These are phyloP conservation scores for Bisporella sp. DNA, from an alignment of 2,329 filamentous ascomycete species.

Conservation along the genomic window DNA sequence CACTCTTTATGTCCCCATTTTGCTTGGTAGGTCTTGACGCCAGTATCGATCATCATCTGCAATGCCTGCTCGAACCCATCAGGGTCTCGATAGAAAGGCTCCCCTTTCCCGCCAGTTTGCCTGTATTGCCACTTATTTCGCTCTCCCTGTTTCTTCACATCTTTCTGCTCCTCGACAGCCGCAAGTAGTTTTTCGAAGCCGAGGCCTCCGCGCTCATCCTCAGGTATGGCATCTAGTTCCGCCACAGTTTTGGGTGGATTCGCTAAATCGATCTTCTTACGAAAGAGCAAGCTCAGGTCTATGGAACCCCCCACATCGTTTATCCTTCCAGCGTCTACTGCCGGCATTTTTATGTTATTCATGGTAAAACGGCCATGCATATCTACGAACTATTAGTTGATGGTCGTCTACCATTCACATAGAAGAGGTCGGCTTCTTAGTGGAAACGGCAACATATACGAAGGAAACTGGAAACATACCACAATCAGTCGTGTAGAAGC, in stretches of 20 bases:
- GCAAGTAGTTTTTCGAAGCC: constrained; percentile 18
- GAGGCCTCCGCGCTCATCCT: constrained; percentile 14
- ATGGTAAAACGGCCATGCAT: constrained; percentile 40
- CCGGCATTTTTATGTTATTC: constrained; percentile 34
- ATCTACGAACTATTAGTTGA: background rate
- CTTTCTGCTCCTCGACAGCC: constrained; percentile 21
- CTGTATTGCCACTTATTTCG: constrained; percentile 47
- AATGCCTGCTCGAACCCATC: constrained; percentile 38
- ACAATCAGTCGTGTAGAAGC: constrained; percentile 49
- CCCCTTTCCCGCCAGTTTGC: constrained; percentile 43
- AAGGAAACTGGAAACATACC: constrained; percentile 23
- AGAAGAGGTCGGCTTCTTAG: no score
- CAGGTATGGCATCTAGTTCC: constrained; percentile 6
- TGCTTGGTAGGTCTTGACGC: constrained; percentile 32
- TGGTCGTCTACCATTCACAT: no score
- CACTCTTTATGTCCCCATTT: constrained; percentile 42
- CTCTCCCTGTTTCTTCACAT: constrained; percentile 14
- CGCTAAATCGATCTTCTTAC: constrained; percentile 22
- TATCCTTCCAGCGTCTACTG: constrained; percentile 34
- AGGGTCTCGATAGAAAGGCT: constrained; percentile 45
- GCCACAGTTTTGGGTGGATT: constrained; percentile 14
- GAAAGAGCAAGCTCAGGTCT: constrained; percentile 36
- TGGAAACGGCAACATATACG: no score
- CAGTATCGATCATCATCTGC: constrained; percentile 38
- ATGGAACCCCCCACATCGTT: constrained; percentile 38